Evolutionary conservation across 192 early-diverging fungal genomes (phyloP).

Genomic region (Linnemannia elongata): DNA sequence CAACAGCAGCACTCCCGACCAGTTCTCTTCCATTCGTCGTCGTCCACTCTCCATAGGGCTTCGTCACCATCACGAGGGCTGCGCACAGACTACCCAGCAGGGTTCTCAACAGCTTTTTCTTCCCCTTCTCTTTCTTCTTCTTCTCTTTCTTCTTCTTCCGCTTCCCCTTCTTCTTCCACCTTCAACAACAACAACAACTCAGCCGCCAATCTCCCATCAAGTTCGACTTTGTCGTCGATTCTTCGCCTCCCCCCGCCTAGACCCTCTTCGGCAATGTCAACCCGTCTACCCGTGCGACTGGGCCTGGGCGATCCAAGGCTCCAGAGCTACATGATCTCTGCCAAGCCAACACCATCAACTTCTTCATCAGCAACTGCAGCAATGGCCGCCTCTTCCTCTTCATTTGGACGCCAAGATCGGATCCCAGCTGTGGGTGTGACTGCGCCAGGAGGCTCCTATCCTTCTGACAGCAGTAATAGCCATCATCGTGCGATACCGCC

Average conservation of each 20-base stretch:
- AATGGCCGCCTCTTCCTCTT: neutral
- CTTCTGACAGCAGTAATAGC: neutral
- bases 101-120: neutral
- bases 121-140: constrained; percentile 9
- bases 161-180: neutral
- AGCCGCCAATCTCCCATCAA: neutral
- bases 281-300: constrained; percentile 29
- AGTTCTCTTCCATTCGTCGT: constrained; percentile 6
- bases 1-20: neutral
- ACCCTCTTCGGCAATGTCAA: neutral
- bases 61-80: neutral
- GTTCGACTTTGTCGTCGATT: neutral
- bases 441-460: neutral
- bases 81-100: neutral
- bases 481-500: constrained; percentile 8
- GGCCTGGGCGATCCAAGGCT: constrained; percentile 21
- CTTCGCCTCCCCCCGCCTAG: neutral
- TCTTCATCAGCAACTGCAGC: neutral
- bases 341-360: neutral
- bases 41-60: neutral
- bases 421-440: constrained; percentile 2
- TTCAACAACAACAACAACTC: neutral
- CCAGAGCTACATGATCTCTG: constrained; percentile 11
- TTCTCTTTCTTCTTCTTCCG: neutral
- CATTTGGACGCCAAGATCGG: constrained; percentile 6